Conservation (phyloP, 1,139 yeast species). For the Magnusiomyces tetraspermus region DNA sequence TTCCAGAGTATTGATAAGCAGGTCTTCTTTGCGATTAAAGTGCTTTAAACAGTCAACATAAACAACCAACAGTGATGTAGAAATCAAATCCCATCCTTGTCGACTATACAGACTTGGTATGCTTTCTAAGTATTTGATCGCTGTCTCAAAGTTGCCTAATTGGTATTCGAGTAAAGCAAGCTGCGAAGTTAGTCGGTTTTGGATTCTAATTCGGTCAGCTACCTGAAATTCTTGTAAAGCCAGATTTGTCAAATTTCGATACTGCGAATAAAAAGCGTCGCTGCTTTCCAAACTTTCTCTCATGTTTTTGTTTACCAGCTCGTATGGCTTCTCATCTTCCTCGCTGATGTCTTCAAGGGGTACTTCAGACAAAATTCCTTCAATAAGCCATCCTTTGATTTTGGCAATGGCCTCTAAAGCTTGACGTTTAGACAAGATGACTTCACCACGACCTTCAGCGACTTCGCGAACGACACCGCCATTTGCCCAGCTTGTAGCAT, state of each 20-base stretch:
- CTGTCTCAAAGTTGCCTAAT: slow-evolving; percentile 46
- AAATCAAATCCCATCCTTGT: slow-evolving; percentile 39
- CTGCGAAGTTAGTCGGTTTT: slow-evolving; percentile 72
- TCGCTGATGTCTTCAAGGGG: slow-evolving; percentile 20
- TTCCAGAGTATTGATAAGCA: slow-evolving; percentile 26
- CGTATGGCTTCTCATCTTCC: slow-evolving; percentile 10
- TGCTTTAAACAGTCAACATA: slow-evolving; percentile 62
- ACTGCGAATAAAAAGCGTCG: slow-evolving; percentile 30
- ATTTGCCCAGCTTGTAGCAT: slow-evolving; percentile 18
- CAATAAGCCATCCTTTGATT: slow-evolving; percentile 31
- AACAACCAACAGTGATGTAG: slow-evolving; percentile 52
- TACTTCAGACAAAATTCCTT: slow-evolving; percentile 38
- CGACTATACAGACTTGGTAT: slow-evolving; percentile 41
- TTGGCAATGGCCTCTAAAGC: slow-evolving; percentile 31
- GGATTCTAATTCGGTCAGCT: slow-evolving; percentile 49
- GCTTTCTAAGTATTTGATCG: slow-evolving; percentile 53
- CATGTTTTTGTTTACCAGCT: slow-evolving; percentile 15
- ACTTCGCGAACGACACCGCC: slow-evolving; percentile 29
- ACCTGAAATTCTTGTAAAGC: slow-evolving; percentile 41
- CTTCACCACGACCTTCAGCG: slow-evolving; percentile 34
- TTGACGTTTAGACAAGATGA: slow-evolving; percentile 30
- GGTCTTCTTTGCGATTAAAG: slow-evolving; percentile 27
- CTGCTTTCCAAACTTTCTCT: slow-evolving; percentile 21
- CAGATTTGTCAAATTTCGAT: slow-evolving; percentile 36
- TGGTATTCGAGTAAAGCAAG: slow-evolving; percentile 63